These are phyloP conservation scores for Botryosphaeria agaves DNA, from an alignment of 2,329 filamentous ascomycete genomes.

Conservation along the genomic window DNA sequence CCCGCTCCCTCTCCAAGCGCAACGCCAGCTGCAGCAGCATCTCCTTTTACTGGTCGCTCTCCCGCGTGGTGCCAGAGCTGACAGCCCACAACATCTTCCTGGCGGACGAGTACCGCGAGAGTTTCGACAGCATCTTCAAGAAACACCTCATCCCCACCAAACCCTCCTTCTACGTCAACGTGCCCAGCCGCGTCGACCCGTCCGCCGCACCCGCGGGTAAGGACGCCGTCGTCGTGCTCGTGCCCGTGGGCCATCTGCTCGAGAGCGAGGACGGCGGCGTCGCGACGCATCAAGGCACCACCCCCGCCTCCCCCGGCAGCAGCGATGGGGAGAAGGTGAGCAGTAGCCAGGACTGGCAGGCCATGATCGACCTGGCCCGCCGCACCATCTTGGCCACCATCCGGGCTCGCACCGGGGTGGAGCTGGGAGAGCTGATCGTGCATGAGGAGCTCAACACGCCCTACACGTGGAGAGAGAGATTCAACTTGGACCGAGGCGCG, in stretches of 20 bases:
- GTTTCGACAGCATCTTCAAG: conserved; percentile 63
- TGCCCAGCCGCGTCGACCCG: conserved; percentile 51
- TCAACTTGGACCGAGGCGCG: conserved; percentile 59
- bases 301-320: conserved; percentile 6
- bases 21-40: conserved; percentile 54
- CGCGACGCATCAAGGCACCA: conserved; percentile 15
- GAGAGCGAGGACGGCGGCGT: conserved; percentile 10
- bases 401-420: conserved; percentile 39
- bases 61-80: conserved; percentile 42
- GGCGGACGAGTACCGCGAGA: conserved; percentile 52
- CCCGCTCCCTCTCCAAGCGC: conserved; percentile 25
- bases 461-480: conserved; percentile 43
- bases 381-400: conserved; percentile 44
- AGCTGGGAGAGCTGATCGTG: conserved; percentile 31
- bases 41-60: conserved; percentile 60
- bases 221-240: conserved; percentile 51
- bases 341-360: conserved; percentile 40
- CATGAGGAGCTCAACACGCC: conserved; percentile 52
- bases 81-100: conserved; percentile 63
- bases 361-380: conserved; percentile 42
- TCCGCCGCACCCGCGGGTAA: conserved; percentile 47
- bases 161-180: conserved; percentile 63
- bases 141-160: conserved; percentile 47
- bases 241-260: conserved; percentile 53
- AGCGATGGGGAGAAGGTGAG: conserved; percentile 23